A percentile compares a stretch with the other conserved stretches of the same genome.
Evolutionary conservation across 345 rosid species (phyloP).

Genomic region (Salix brachista): DNA sequence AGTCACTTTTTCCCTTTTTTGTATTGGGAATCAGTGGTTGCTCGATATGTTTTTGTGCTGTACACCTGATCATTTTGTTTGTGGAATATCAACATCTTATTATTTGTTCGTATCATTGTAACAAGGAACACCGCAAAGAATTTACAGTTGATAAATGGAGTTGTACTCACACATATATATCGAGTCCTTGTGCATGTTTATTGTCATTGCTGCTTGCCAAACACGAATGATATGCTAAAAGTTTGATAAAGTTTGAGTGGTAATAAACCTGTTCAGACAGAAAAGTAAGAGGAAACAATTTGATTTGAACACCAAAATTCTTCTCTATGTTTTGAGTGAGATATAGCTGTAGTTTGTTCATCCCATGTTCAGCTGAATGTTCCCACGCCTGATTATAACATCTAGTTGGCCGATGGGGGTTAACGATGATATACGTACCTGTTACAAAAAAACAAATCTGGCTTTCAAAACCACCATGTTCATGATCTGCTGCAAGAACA

Average conservation of each 20-base stretch:
- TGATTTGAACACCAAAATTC: neutral
- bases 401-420: neutral
- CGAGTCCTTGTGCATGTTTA: neutral
- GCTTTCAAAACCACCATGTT: slow-evolving; percentile 11
- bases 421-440: slow-evolving; percentile 10
- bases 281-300: neutral
- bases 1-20: neutral
- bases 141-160: slow-evolving; percentile 16
- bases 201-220: neutral
- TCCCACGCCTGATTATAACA: neutral
- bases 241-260: neutral
- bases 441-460: slow-evolving; percentile 3
- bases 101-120: slow-evolving; percentile 21
- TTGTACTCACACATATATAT: neutral
- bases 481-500: slow-evolving; percentile 2
- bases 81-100: slow-evolving; percentile 20
- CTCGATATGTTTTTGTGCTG: slow-evolving; percentile 9
- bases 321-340: neutral
- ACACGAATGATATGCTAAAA: neutral
- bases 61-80: slow-evolving; percentile 17
- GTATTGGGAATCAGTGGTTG: slow-evolving; percentile 8
- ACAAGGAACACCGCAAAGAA: slow-evolving; percentile 21
- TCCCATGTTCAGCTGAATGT: neutral
- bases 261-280: neutral
- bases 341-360: neutral